Evolutionary conservation across 2,329 filamentous ascomycete species (phyloP), one percentile per base, ranked within the genome.

Genomic region (Pseudogymnoascus sp.): DNA sequence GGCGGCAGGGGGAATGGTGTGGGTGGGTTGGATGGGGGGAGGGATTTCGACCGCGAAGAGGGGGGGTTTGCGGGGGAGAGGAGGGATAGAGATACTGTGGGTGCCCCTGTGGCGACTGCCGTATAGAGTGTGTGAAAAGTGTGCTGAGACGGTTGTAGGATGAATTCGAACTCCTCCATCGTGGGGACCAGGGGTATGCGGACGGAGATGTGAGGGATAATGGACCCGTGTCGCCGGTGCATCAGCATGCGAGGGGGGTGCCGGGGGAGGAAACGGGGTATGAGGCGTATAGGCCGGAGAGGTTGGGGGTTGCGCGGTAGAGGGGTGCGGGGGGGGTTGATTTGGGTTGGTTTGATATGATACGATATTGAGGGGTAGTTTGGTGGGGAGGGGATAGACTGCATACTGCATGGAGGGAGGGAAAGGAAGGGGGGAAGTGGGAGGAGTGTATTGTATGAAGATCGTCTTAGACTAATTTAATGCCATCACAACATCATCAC

Each of bases 111-210:
- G 27, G 48, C 13, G 27, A 33, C n/a, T 0, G 15, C 27, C 9
- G n/a, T 29, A 3, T 58, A 33, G 10, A 13, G 39, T 8, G 39
- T 45, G 13, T 29, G 12, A 5, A 15, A 5, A 13, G 13, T 25
- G 21, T 52, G 21, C 42, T 21, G 18, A 48, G 25, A 21, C 8
- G 42, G 5, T 58, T 31, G 27, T 58, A 58, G 48, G 48, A 58
- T 58, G 48, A 58, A 58, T 58, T 58, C 31, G 48, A 58, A 58
- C 31, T 58, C 27, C 48, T 58, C 31, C 27, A 33, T 31, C 48
- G 48, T 21, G 27, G 48, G 27, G 48, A 35, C 48, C 27, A 31
- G 27, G 48, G 27, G 15, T 48, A 29, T 25, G 8, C 5, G 10
- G 48, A 15, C 29, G 15, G 2, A 25, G 48, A 31, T 33, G 48